phyloP scores from a whole-genome alignment of 495 filamentous ascomycete genomes.

The Trichoderma parareesei region DNA sequence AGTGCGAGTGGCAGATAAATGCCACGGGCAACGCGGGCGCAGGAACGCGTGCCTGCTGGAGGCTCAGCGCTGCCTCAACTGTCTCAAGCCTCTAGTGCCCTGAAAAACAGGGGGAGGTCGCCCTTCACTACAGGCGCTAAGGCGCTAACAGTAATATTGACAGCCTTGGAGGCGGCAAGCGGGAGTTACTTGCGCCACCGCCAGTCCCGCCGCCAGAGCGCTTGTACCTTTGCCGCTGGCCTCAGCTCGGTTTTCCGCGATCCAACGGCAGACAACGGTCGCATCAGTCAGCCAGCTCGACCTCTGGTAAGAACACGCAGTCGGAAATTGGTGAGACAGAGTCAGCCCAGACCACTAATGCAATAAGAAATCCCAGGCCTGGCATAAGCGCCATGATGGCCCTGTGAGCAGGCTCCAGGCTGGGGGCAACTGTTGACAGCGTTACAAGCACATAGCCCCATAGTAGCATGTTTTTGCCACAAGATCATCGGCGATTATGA shows the following conservation, averaged over 20 bases:
- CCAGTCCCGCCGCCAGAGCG: background rate
- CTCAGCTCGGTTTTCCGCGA: background rate
- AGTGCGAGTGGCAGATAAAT: conserved; percentile 11
- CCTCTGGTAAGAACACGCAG: background rate
- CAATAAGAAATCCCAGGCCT: background rate
- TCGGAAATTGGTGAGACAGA: background rate
- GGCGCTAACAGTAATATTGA: background rate
- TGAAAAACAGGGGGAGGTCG: background rate
- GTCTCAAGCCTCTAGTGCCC: background rate
- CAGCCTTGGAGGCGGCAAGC: background rate
- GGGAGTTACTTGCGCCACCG: background rate
- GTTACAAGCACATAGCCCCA: background rate
- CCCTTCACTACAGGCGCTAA: background rate
- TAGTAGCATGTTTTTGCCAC: background rate
- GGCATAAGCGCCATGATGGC: conserved; percentile 1
- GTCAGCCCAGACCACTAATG: background rate
- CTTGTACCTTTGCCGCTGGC: background rate
- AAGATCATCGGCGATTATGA: background rate
- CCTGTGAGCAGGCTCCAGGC: background rate
- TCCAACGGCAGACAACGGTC: background rate
- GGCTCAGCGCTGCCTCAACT: background rate
- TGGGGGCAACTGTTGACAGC: background rate
- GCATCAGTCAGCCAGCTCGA: background rate
- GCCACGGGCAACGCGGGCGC: background rate
- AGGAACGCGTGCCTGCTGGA: conserved; percentile 6